phyloP scores from a whole-genome alignment of 2,329 filamentous ascomycete genomes.

The Phialophora verrucosa region DNA sequence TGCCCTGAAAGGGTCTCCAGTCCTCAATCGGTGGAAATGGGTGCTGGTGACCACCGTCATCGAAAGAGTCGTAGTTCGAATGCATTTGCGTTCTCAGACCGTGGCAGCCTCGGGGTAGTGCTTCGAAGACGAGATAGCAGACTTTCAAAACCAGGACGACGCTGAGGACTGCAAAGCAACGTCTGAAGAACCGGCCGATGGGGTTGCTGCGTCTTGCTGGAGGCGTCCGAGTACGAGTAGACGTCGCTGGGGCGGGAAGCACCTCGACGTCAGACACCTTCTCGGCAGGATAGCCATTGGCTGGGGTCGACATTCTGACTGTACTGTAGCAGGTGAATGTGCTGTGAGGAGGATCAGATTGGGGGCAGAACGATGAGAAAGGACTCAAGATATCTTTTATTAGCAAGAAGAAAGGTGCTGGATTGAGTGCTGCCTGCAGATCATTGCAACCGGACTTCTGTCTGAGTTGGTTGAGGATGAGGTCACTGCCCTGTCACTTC shows the following conservation, averaged over 20 bases:
- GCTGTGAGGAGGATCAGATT: background rate
- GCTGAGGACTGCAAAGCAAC: conserved; percentile 19
- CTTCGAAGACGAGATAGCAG: conserved; percentile 3
- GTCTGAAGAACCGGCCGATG: conserved; percentile 10
- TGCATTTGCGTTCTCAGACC: conserved; percentile 14
- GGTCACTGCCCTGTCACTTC: background rate
- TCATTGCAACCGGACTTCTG: background rate
- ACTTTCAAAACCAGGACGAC: conserved; percentile 16
- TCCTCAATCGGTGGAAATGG: conserved; percentile 63
- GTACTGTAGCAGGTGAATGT: background rate
- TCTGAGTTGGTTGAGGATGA: too few relatives aligned
- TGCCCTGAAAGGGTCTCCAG: conserved; percentile 30
- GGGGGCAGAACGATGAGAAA: background rate
- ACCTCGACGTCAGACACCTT: conserved; percentile 18
- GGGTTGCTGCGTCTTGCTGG: conserved; percentile 6
- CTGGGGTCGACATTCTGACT: conserved; percentile 18
- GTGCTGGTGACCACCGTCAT: conserved; percentile 81
- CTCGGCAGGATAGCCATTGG: conserved; percentile 8
- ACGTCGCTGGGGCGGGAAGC: conserved; percentile 20
- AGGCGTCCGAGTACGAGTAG: background rate
- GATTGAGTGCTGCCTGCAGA: conserved; percentile 10
- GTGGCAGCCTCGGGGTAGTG: conserved; percentile 19
- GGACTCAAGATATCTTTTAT: background rate
- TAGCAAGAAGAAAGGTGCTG: background rate
- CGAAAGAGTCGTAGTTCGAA: background rate